These are phyloP conservation scores for Nissolia schottii DNA, from an alignment of 306 rosid genomes.

Conservation along the genomic window DNA sequence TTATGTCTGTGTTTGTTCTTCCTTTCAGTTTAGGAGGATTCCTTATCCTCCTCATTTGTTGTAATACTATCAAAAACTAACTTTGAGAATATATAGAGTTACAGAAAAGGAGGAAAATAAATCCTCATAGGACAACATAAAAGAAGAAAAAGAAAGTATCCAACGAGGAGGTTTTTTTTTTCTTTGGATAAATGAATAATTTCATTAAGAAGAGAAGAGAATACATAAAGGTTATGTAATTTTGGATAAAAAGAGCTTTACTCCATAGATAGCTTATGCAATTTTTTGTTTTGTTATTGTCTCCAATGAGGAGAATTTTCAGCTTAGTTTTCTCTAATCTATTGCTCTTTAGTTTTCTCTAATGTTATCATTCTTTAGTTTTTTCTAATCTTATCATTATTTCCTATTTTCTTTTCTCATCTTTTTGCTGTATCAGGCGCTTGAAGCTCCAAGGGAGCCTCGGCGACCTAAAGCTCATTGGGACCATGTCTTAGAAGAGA, in stretches of 20 bases:
- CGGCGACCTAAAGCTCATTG: slow-evolving; percentile 89
- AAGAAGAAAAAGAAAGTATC: background rate
- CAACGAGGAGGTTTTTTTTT: no score
- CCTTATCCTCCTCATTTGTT: background rate
- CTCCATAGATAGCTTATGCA: no score
- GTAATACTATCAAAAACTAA: background rate
- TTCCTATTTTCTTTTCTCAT: slow-evolving; percentile 21
- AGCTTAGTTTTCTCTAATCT: background rate
- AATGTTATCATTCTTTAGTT: no score
- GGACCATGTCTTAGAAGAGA: slow-evolving; percentile 99
- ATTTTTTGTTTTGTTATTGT: no score
- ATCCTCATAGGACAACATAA: background rate
- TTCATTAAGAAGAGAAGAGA: no score
- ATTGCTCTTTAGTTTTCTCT: background rate
- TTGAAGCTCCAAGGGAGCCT: slow-evolving; percentile 87
- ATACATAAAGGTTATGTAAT: no score
- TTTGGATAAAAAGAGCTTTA: no score
- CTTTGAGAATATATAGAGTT: background rate
- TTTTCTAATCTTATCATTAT: background rate
- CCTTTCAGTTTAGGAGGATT: background rate
- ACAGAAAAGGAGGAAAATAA: background rate
- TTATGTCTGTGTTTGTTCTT: background rate
- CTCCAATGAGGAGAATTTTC: background rate
- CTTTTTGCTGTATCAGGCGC: slow-evolving; percentile 50
- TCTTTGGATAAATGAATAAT: no score